These are phyloP conservation scores for Apocynum venetum DNA, from an alignment of 257 asterid genomes.

Conservation along the genomic window DNA sequence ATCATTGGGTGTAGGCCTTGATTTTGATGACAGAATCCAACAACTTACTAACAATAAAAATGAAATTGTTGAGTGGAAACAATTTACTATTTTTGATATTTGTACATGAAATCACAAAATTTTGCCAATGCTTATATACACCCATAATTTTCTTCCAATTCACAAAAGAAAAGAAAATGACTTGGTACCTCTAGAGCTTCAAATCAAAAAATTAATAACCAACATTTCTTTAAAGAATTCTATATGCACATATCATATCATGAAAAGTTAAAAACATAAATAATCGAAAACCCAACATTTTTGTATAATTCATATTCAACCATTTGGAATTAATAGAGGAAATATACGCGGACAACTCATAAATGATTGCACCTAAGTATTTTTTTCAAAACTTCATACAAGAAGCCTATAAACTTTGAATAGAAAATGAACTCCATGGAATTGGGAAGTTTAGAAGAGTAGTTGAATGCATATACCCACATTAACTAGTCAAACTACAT, in stretches of 20 bases:
- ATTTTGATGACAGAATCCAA: no score
- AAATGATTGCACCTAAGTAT: background rate
- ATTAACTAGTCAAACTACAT: background rate
- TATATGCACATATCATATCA: background rate
- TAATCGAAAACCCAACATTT: background rate
- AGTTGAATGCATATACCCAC: slow-evolving; percentile 1
- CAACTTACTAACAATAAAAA: no score
- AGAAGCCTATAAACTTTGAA: background rate
- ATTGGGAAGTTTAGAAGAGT: slow-evolving; percentile 17
- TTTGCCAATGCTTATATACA: background rate
- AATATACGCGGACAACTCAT: background rate
- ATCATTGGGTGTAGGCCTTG: no score
- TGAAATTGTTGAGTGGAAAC: no score
- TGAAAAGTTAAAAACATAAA: background rate
- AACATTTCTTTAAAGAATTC: background rate
- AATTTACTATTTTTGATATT: background rate
- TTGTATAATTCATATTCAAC: background rate
- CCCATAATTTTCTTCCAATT: no score
- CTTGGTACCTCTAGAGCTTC: background rate
- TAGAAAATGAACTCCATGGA: slow-evolving; percentile 19
- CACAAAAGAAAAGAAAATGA: background rate
- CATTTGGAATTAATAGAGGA: background rate
- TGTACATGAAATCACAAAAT: background rate
- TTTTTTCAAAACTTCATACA: background rate
- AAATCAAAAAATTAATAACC: background rate